Base-by-base conservation (phyloP, 139 green algal genomes). In the Chlamydomonas applanata region DNA sequence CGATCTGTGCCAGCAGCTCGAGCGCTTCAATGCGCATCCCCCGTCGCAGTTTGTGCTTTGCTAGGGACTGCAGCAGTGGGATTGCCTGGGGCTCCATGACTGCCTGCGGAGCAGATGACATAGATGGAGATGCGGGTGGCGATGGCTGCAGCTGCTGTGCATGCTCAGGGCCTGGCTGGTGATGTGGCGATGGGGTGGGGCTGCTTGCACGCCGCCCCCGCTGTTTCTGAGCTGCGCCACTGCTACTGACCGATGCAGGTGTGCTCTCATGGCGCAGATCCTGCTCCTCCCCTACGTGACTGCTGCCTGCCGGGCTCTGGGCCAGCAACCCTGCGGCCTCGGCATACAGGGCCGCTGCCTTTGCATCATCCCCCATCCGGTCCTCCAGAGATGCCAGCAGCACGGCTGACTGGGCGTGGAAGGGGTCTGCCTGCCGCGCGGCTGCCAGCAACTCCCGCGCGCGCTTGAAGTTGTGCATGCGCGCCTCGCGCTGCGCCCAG, bases 401-500 rank as follows among this genome's bases (percentile, higher is more conserved):
- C 25, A 60, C 20, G 17, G 73, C 65, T 3, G 57, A 52, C 16
- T 62, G 72, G 5, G 76, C 22, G 49, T 85, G 79, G 13, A 30
- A 32, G 17, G 57, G 68, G 1, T 24, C 25, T 1, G 27, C 2
- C 2, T 24, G 24, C 19, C 67, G 60, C 1, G 74, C 44, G 1
- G 27, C 44, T n/a, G 40, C 32, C 33, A 57, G 27, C 35, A 79
- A 25, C 19, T 45, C 65, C 32, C 45, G 62, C 30, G 49, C 62
- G 2, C 34, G 17, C 34, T 32, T 16, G 17, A 70, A n/a, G 32
- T 70, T 70, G 16, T 52, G 25, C n/a, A 19, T 5, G 32, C 35
- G 62, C 30, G 62, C 25, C 71, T 87, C 75, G 59, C 76, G 35
- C 2, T 72, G 59, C 20, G 70, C 78, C 78, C 80, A 83, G 22